phyloP scores from a whole-genome alignment of 2,329 filamentous ascomycete species.

The Pyricularia pennisetigena region DNA sequence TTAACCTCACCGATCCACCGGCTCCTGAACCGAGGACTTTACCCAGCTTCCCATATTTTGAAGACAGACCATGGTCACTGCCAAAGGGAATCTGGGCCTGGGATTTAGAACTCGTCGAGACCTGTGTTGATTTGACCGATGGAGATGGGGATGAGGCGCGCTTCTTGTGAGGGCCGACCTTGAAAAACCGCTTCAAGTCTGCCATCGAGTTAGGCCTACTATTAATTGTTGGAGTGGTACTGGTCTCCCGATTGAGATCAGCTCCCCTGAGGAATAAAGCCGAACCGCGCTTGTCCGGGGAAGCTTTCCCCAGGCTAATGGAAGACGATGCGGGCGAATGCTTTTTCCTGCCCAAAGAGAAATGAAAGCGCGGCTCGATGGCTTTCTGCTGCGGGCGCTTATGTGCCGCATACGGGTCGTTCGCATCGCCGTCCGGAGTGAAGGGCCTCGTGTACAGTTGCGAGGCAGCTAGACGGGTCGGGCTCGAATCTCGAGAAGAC shows the following conservation, averaged over 20 bases:
- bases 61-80: slow-evolving; percentile 82
- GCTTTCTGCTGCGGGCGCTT: slow-evolving; percentile 60
- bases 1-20: slow-evolving; percentile 84
- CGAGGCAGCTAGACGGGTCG: slow-evolving; percentile 53
- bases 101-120: slow-evolving; percentile 32
- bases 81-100: slow-evolving; percentile 72
- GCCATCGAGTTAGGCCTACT: slow-evolving; percentile 74
- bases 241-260: slow-evolving; percentile 35
- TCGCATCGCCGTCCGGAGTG: slow-evolving; percentile 67
- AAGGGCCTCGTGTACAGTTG: slow-evolving; percentile 63
- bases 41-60: slow-evolving; percentile 92
- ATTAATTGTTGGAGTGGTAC: slow-evolving; percentile 31
- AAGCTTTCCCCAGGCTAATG: slow-evolving; percentile 35
- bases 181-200: slow-evolving; percentile 95
- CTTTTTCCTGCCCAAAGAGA: slow-evolving; percentile 69
- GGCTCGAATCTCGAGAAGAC: slow-evolving; percentile 51
- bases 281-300: slow-evolving; percentile 41
- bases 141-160: slow-evolving; percentile 55
- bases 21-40: slow-evolving; percentile 90
- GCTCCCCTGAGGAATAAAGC: slow-evolving; percentile 29
- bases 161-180: slow-evolving; percentile 64
- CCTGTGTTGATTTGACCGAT: slow-evolving; percentile 36
- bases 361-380: slow-evolving; percentile 77
- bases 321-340: slow-evolving; percentile 47
- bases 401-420: slow-evolving; percentile 81